Conservation (phyloP, 805 yeast species). For the Lachancea quebecensis region DNA sequence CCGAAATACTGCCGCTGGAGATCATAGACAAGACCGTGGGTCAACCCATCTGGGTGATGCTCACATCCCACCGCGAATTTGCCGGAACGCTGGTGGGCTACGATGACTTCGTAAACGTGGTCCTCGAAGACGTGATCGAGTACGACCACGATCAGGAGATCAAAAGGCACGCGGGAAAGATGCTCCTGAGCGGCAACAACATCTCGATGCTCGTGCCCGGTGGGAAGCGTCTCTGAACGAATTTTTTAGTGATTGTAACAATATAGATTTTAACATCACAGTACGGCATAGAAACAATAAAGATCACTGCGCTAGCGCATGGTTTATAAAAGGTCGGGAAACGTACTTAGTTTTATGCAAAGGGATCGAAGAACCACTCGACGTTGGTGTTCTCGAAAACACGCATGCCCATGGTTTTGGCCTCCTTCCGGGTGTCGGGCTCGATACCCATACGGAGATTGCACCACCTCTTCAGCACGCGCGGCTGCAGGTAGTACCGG, state of each 20-base stretch:
- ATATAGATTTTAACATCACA: too few species aligned
- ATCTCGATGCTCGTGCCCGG: conserved; percentile 64
- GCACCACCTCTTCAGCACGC: conserved; percentile 29
- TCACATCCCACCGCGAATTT: conserved; percentile 66
- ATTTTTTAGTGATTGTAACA: too few species aligned
- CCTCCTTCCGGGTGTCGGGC: conserved; percentile 35
- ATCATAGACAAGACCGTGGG: conserved; percentile 85
- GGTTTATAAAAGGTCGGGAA: conserved; percentile 15
- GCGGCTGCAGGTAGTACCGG: conserved; percentile 32
- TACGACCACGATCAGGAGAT: conserved; percentile 37
- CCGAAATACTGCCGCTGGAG: conserved; percentile 59
- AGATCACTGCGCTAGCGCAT: too few species aligned
- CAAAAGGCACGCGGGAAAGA: conserved; percentile 42
- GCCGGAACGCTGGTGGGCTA: conserved; percentile 86
- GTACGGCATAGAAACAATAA: too few species aligned
- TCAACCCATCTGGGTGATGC: conserved; percentile 64
- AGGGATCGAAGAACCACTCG: conserved; percentile 51
- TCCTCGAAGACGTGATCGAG: conserved; percentile 59
- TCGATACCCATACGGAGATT: conserved; percentile 31
- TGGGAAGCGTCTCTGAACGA: conserved; percentile 28
- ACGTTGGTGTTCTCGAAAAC: conserved; percentile 44
- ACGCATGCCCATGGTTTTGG: conserved; percentile 59
- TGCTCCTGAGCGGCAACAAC: conserved; percentile 66
- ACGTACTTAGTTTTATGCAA: conserved; percentile 13
- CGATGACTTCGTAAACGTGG: conserved; percentile 92